Percentiles rank a stretch among this genome's conserved stretches.
These are phyloP conservation scores for Stellera chamaejasme DNA, from an alignment of 345 rosid species.

Conservation along the genomic window DNA sequence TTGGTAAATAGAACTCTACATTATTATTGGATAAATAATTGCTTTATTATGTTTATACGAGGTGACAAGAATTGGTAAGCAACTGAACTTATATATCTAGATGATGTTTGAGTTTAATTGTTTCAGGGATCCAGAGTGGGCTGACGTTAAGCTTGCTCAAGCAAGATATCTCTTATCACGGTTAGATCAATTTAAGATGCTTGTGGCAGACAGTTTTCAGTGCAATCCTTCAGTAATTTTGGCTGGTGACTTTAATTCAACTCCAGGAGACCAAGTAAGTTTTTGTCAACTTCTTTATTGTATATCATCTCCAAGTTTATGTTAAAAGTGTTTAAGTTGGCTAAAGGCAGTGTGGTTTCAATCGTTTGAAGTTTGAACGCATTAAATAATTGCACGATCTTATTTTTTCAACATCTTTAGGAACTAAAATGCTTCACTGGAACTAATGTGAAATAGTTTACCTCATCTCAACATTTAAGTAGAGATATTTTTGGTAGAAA, in stretches of 20 bases:
- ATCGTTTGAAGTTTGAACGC: no score
- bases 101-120: constrained; percentile 7
- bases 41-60: background rate
- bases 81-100: background rate
- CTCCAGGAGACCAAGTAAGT: constrained; percentile 71
- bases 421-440: no score
- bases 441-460: no score
- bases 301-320: background rate
- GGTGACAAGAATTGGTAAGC: background rate
- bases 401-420: no score
- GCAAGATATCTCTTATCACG: constrained; percentile 70
- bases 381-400: no score
- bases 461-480: no score
- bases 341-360: background rate
- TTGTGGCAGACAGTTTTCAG: constrained; percentile 49
- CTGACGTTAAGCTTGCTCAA: constrained; percentile 96
- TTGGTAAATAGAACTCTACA: constrained; percentile 40
- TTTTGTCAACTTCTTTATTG: background rate
- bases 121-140: constrained; percentile 86
- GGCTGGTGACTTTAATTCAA: constrained; percentile 96
- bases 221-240: constrained; percentile 55
- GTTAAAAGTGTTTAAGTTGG: background rate
- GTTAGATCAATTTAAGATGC: constrained; percentile 46
- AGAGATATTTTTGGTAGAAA: no score
- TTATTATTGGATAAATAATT: background rate